Evolutionary conservation across 371 early-diverging fungal genomes (phyloP).

Genomic region (Dichotomocladium elegans): DNA sequence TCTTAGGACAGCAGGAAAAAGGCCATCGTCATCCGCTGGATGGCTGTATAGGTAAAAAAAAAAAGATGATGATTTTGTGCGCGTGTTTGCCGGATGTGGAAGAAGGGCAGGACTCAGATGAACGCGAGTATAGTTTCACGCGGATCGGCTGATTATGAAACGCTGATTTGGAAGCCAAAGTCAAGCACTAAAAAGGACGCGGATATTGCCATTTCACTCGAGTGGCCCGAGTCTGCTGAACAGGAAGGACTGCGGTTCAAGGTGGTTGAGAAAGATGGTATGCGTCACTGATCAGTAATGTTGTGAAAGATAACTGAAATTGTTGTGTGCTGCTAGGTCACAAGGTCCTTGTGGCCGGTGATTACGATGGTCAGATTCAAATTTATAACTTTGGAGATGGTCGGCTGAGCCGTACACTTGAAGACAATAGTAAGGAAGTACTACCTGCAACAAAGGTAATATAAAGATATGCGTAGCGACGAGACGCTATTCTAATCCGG

Average conservation of each 20-base stretch:
- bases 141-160: conserved; percentile 36
- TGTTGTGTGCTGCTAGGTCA: conserved; percentile 5
- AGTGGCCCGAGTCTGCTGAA: conserved; percentile 36
- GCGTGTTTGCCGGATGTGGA: background rate
- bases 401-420: conserved; percentile 22
- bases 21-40: conserved; percentile 6
- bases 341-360: conserved; percentile 36
- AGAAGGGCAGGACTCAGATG: background rate
- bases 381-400: conserved; percentile 36
- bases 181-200: conserved; percentile 34
- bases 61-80: background rate
- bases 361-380: conserved; percentile 37
- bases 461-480: no score
- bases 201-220: conserved; percentile 26
- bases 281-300: background rate
- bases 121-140: conserved; percentile 24
- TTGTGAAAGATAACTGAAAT: background rate
- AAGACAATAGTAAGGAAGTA: conserved; percentile 29
- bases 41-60: conserved; percentile 13
- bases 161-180: conserved; percentile 31
- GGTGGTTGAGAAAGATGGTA: conserved; percentile 28
- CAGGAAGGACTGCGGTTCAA: conserved; percentile 28
- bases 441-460: conserved; percentile 26
- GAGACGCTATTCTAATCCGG: background rate
- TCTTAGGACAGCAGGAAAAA: conserved; percentile 23